Conservation (phyloP, 768 basidiomycete genomes). For the Cystobasidium tubakii region DNA sequence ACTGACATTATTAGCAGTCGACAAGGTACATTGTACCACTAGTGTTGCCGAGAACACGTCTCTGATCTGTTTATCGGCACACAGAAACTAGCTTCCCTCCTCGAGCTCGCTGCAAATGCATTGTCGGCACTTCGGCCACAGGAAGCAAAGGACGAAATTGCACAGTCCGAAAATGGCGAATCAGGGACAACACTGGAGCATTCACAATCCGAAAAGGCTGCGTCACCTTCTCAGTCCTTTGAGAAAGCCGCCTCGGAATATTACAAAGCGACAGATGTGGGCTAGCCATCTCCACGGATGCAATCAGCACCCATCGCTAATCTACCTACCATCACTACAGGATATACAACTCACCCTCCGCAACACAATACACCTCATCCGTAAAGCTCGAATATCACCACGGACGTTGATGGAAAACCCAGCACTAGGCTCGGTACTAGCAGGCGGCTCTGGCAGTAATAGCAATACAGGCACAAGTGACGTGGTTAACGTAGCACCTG, state of each 20-base stretch:
- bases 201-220: neutral
- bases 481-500: neutral
- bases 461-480: neutral
- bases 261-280: slow-evolving; percentile 26
- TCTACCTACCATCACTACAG: neutral
- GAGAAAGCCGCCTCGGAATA: slow-evolving; percentile 7
- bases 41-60: neutral
- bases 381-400: slow-evolving; percentile 19
- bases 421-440: slow-evolving; percentile 7
- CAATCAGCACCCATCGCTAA: too few species aligned
- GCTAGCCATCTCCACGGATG: neutral
- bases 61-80: neutral
- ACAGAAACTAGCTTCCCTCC: slow-evolving; percentile 29
- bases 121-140: slow-evolving; percentile 19
- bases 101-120: slow-evolving; percentile 28
- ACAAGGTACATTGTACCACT: slow-evolving; percentile 12
- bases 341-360: slow-evolving; percentile 34
- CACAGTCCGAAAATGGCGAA: neutral
- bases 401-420: slow-evolving; percentile 21
- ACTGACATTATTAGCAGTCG: slow-evolving; percentile 26
- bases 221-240: neutral
- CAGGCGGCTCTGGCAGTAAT: neutral
- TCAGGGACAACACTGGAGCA: neutral
- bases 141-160: neutral
- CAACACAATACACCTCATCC: slow-evolving; percentile 17